Percentiles rank a stretch among this genome's conserved stretches.
Conservation (phyloP, 495 filamentous ascomycete species). For the Penicillium bialowiezense region DNA sequence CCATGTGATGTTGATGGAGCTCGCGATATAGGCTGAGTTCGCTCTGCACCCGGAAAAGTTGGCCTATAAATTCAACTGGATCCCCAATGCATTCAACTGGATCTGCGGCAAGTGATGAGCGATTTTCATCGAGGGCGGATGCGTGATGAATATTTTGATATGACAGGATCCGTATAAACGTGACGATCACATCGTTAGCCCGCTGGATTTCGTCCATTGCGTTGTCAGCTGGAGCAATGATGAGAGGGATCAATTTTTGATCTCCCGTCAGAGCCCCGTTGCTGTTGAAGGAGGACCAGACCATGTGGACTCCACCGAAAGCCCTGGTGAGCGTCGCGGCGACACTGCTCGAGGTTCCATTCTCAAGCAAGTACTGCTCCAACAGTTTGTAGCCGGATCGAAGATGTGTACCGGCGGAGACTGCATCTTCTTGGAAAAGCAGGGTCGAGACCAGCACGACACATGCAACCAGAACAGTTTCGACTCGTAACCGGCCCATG, state of each 20-base stretch:
- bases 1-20: not conserved
- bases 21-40: not conserved
- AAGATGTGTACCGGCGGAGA: constrained; percentile 26
- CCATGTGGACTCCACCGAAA: constrained; percentile 1
- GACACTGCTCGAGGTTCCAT: not conserved
- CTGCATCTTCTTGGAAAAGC: constrained; percentile 43
- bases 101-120: not conserved
- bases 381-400: constrained; percentile 11
- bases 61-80: not conserved
- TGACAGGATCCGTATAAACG: not conserved
- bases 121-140: not conserved
- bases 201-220: not conserved
- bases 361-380: constrained; percentile 2
- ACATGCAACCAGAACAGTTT: constrained; percentile 36
- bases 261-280: too few species aligned
- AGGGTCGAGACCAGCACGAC: constrained; percentile 48
- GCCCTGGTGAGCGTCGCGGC: not conserved
- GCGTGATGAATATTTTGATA: not conserved
- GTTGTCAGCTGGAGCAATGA: not conserved
- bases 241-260: not conserved
- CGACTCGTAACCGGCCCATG: constrained; percentile 5
- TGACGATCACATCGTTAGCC: not conserved
- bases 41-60: constrained; percentile 2
- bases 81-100: not conserved
- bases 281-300: not conserved